phyloP scores from a whole-genome alignment of 2,329 filamentous ascomycete species.

The Westerdykella aurantiaca region DNA sequence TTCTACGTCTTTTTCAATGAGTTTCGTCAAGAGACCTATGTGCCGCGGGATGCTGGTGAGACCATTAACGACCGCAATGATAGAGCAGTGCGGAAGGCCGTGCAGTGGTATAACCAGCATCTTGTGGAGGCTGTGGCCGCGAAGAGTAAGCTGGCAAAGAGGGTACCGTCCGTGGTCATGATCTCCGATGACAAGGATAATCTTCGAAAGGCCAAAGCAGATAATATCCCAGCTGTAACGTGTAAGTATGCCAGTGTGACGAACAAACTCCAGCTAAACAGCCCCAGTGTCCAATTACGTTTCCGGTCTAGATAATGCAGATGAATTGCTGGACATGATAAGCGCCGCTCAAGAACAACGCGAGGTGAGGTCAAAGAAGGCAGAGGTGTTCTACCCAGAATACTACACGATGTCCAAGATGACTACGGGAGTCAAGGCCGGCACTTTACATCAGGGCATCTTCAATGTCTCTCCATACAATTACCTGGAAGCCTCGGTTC shows the following conservation, averaged over 20 bases:
- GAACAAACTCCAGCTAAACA: constrained; percentile 8
- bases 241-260: constrained; percentile 19
- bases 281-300: constrained; percentile 62
- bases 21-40: constrained; percentile 86
- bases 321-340: constrained; percentile 88
- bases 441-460: constrained; percentile 84
- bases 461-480: constrained; percentile 98
- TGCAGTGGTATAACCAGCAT: constrained; percentile 86
- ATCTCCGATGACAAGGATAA: constrained; percentile 90
- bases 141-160: constrained; percentile 44
- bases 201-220: constrained; percentile 70
- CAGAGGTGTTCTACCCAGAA: constrained; percentile 77
- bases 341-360: constrained; percentile 68
- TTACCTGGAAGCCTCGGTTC: constrained; percentile 88
- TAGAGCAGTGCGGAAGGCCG: constrained; percentile 77
- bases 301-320: constrained; percentile 73
- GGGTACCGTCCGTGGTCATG: constrained; percentile 77
- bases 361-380: constrained; percentile 58
- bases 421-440: constrained; percentile 87
- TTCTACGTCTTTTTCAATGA: constrained; percentile 99
- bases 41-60: constrained; percentile 68
- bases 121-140: constrained; percentile 58
- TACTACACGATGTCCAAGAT: constrained; percentile 85
- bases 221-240: constrained; percentile 64
- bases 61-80: constrained; percentile 96